A percentile compares a stretch with the other conserved stretches of the same genome.
These are phyloP conservation scores for Artemisia annua DNA, from an alignment of 129 eudicot genomes.

Conservation along the genomic window DNA sequence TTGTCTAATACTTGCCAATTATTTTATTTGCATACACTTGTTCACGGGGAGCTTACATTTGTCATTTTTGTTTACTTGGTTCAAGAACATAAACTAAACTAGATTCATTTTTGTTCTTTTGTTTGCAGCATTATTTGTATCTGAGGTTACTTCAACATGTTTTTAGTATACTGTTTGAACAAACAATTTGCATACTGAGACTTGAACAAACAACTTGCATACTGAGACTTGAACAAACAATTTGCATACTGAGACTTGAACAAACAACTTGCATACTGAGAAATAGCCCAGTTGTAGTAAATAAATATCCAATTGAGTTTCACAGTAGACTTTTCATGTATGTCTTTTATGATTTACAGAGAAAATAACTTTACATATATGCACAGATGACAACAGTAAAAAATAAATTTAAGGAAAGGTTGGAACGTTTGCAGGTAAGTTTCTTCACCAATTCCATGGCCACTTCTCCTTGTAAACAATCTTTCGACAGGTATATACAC, in stretches of 20 bases:
- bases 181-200: background rate
- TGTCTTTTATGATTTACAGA: conserved; percentile 10
- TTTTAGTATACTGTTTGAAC: background rate
- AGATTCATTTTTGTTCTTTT: background rate
- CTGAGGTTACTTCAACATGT: background rate
- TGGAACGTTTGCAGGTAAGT: conserved; percentile 23
- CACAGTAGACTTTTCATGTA: conserved; percentile 1
- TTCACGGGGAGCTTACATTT: background rate
- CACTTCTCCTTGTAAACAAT: conserved; percentile 23
- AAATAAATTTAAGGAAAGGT: conserved; percentile 19
- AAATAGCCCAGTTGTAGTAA: background rate
- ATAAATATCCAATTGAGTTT: background rate
- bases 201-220: background rate
- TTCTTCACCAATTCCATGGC: conserved; percentile 10
- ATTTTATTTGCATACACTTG: too few species aligned
- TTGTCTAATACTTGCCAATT: too few species aligned
- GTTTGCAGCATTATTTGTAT: background rate
- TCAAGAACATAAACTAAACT: background rate
- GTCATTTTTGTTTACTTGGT: background rate
- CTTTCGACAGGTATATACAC: conserved; percentile 11
- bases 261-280: background rate
- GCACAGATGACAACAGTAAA: background rate
- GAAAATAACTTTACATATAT: conserved; percentile 11
- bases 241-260: conserved; percentile 1
- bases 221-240: background rate